Percentiles rank a stretch among this genome's conserved stretches.
Evolutionary conservation across 768 basidiomycete species (phyloP).

Genomic region (Psilocybe sp.): DNA sequence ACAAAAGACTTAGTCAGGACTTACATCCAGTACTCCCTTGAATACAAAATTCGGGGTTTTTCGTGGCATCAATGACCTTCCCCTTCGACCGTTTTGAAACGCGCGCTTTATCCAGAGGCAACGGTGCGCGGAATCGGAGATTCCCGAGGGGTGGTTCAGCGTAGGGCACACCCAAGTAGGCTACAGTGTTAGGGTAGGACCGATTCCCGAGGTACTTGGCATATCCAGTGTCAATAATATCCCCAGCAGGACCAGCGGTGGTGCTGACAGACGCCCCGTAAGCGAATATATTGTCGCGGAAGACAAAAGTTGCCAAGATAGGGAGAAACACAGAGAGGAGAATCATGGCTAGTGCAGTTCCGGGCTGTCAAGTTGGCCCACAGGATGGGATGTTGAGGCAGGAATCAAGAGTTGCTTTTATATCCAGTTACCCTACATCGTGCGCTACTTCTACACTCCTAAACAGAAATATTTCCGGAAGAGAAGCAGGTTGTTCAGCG

Average conservation of each 20-base stretch:
- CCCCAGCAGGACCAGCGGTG: neutral
- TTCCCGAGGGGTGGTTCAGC: conserved; percentile 58
- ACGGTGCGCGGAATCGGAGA: conserved; percentile 48
- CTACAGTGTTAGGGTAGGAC: conserved; percentile 49
- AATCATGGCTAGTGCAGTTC: conserved; percentile 1
- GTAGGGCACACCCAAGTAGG: conserved; percentile 58
- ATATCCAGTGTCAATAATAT: conserved; percentile 56
- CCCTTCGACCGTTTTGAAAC: conserved; percentile 33
- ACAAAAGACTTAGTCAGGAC: conserved; percentile 6
- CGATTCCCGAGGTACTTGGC: conserved; percentile 54
- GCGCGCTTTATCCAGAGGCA: conserved; percentile 48
- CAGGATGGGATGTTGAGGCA: too few species aligned
- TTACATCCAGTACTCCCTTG: conserved; percentile 53
- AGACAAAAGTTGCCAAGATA: conserved; percentile 12
- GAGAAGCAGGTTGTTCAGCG: too few species aligned
- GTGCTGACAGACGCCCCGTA: too few species aligned
- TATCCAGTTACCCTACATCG: too few species aligned
- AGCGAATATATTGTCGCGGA: conserved; percentile 9
- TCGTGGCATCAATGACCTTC: conserved; percentile 46
- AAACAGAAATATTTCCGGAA: too few species aligned
- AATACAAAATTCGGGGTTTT: conserved; percentile 57
- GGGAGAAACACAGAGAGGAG: conserved; percentile 12
- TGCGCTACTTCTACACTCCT: too few species aligned
- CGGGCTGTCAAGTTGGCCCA: too few species aligned
- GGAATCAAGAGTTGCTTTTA: too few species aligned